Evolutionary conservation across 2,329 filamentous ascomycete genomes (phyloP).

Genomic region (Epichloe glyceriae): DNA sequence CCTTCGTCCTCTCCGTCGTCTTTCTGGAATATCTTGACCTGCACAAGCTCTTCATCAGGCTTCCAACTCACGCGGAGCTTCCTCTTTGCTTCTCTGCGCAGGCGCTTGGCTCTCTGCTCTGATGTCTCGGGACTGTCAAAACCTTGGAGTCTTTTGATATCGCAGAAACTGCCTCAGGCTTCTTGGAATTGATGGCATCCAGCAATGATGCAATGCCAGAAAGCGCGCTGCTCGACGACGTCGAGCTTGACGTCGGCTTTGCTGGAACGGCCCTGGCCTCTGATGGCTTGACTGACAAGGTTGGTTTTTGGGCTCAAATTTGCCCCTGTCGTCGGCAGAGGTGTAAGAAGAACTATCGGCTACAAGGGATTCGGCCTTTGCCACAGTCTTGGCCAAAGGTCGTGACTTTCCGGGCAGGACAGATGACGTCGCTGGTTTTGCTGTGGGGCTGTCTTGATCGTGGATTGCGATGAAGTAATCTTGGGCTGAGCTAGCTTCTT

Average conservation of each 20-base stretch:
- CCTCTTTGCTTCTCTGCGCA: constrained; percentile 59
- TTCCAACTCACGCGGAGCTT: constrained; percentile 61
- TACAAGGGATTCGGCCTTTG: constrained; percentile 22
- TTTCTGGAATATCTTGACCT: constrained; percentile 58
- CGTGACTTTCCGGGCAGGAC: constrained; percentile 37
- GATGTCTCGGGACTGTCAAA: constrained; percentile 49
- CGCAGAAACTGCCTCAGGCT: constrained; percentile 25
- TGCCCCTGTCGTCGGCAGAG: constrained; percentile 19
- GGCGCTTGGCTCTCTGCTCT: constrained; percentile 52
- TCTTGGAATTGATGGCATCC: constrained; percentile 34
- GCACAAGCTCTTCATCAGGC: constrained; percentile 50
- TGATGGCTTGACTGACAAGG: constrained; percentile 9
- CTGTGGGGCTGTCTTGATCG: constrained; percentile 15
- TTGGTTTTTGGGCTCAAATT: constrained; percentile 15
- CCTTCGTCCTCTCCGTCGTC: constrained; percentile 59
- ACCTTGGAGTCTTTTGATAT: constrained; percentile 38
- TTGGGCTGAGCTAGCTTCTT: constrained; percentile 27
- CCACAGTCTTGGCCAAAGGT: constrained; percentile 26
- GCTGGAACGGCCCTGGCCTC: constrained; percentile 16
- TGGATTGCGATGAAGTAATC: constrained; percentile 15
- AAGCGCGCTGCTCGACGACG: constrained; percentile 16
- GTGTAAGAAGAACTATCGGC: constrained; percentile 15
- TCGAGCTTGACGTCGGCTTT: constrained; percentile 8
- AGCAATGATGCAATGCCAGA: constrained; percentile 43
- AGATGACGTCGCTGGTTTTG: constrained; percentile 20